Base-by-base conservation (phyloP, 2,329 filamentous ascomycete genomes). In the Phaeosphaeriaceae sp. region DNA sequence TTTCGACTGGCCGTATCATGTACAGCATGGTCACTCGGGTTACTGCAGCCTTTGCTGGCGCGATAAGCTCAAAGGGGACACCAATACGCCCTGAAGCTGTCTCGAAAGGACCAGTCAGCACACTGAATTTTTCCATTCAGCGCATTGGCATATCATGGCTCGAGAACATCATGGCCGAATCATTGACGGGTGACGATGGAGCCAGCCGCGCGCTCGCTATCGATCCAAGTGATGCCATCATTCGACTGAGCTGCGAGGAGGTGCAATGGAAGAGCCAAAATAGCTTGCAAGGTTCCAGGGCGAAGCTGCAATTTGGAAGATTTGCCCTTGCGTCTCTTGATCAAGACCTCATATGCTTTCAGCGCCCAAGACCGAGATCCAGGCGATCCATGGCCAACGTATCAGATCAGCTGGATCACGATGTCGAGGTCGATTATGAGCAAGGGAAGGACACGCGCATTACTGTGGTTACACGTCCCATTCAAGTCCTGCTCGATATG, bases 401-500 rank as follows among this genome's bases (percentile, higher is more conserved):
- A n/a, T 44, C 68, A 11, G 67, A 72, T n/a, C 63, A 70, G 15
- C 58, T 70, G 19, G 67, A 61, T 5, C 61, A 67, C 33, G 76
- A 78, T 44, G 56, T 76, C 9, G 73, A 77, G 41, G 62, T 76
- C 11, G 72, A 77, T 46, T 70, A 68, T 31, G 66, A 75, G 31
- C 67, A 73, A 59, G 62, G 57, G 15, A 66, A 67, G 24, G 73
- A 76, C 19, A 68, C 64, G 11, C 71, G 74, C 7, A 63, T 91
- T 17, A 87, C 91, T 31, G 74, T 97, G 15, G 86, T 88, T 52
- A 96, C 93, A 0, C 82, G 96, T 10, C 92, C 93, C 6, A 76
- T 97, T 1, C 86, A 89, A 57, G 75, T 97, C 10, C 86, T 88
- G 56, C 78, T 98, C 42, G 91, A 98, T 71, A 80, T 97, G 17